Evolutionary conservation across 495 filamentous ascomycete species (phyloP).

Genomic region (Hyphodiscus hymeniophilus): DNA sequence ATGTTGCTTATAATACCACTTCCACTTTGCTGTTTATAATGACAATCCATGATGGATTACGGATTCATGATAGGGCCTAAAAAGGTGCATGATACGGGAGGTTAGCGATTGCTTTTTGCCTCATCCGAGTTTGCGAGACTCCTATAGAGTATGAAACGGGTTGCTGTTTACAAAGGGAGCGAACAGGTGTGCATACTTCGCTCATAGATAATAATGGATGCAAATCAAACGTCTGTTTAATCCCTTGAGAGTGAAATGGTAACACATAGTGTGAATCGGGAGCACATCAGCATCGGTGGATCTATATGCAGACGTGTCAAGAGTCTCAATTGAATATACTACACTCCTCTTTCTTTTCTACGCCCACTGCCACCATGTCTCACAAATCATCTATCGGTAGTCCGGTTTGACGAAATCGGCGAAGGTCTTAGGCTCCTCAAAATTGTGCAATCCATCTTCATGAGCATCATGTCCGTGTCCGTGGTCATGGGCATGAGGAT

Average conservation of each 20-base stretch:
- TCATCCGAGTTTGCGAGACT: not conserved
- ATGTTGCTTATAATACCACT: too few species aligned
- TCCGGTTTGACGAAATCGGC: conserved; percentile 87
- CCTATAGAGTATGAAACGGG: too few species aligned
- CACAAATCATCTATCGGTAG: conserved; percentile 57
- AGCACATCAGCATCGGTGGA: too few species aligned
- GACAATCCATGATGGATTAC: conserved; percentile 11
- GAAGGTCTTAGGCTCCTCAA: conserved; percentile 81
- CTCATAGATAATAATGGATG: conserved; percentile 18
- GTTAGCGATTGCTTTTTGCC: conserved; percentile 20
- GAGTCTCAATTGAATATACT: conserved; percentile 10
- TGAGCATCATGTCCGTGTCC: conserved; percentile 21
- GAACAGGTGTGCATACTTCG: not conserved
- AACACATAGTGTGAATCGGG: not conserved
- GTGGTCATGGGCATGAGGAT: conserved; percentile 47
- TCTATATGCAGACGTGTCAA: too few species aligned
- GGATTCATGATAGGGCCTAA: conserved; percentile 14
- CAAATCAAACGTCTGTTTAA: conserved; percentile 12
- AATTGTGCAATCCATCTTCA: too few species aligned
- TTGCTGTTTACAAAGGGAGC: not conserved
- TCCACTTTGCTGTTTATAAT: conserved; percentile 12
- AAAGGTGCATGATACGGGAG: conserved; percentile 19
- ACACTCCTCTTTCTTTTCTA: conserved; percentile 2
- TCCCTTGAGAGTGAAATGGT: not conserved
- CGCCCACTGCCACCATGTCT: not conserved